phyloP scores from a whole-genome alignment of 78 protist species.

The Dictyostelium capitatum region DNA sequence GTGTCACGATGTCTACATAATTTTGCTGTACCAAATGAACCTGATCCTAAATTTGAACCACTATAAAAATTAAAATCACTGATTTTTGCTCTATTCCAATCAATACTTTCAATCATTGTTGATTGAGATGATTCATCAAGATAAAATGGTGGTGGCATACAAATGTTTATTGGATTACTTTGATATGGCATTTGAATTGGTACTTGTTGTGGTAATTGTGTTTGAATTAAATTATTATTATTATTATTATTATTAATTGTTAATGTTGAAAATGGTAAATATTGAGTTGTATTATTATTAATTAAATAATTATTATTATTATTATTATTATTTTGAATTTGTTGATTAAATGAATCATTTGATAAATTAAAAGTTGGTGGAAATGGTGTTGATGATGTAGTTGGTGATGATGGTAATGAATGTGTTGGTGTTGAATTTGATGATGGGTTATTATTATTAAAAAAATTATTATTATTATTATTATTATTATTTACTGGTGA shows the following conservation, averaged over 20 bases:
- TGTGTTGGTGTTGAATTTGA: background rate
- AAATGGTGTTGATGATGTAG: conserved; percentile 12
- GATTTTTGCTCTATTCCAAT: conserved; percentile 19
- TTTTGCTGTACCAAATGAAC: conserved; percentile 64
- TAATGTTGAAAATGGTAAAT: background rate
- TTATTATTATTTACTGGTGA: background rate
- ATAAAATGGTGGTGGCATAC: conserved; percentile 20
- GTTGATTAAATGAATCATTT: background rate
- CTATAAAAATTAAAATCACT: conserved; percentile 15
- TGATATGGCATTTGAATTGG: background rate
- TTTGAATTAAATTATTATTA: background rate
- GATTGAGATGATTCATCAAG: background rate
- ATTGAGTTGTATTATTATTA: conserved; percentile 6
- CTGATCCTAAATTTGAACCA: conserved; percentile 27
- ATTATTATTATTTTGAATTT: background rate
- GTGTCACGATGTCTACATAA: conserved; percentile 57
- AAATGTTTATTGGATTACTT: background rate
- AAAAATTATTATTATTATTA: background rate
- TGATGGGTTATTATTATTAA: background rate
- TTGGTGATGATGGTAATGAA: conserved; percentile 23
- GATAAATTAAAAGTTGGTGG: conserved; percentile 3
- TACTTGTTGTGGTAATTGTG: background rate
- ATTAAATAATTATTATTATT: background rate
- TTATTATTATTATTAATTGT: background rate
- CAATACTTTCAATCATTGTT: background rate